phyloP scores from a whole-genome alignment of 306 rosid species.

The Arachis hypogaea region DNA sequence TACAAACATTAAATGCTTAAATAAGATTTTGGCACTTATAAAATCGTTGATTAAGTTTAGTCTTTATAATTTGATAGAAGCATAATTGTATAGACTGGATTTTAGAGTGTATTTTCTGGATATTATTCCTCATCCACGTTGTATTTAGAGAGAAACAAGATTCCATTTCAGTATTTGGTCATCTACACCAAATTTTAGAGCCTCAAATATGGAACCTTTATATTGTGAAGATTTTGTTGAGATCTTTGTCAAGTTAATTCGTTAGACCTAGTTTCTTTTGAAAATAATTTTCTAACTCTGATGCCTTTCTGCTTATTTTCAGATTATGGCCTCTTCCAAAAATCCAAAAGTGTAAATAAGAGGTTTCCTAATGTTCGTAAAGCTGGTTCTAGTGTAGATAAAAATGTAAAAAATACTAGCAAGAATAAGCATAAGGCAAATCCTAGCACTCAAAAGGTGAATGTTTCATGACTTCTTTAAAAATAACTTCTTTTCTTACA shows the following conservation, averaged over 20 bases:
- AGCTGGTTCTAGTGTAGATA: slow-evolving; percentile 58
- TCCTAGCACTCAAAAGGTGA: slow-evolving; percentile 54
- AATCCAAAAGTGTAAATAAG: slow-evolving; percentile 76
- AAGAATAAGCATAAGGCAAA: slow-evolving; percentile 68
- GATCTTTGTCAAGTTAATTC: neutral
- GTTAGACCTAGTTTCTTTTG: slow-evolving; percentile 23
- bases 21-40: neutral
- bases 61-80: too few relatives aligned
- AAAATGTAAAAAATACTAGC: slow-evolving; percentile 56
- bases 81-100: neutral
- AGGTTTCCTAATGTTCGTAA: slow-evolving; percentile 61
- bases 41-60: too few relatives aligned
- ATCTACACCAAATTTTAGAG: slow-evolving; percentile 28
- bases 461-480: slow-evolving; percentile 30
- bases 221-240: slow-evolving; percentile 7
- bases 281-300: slow-evolving; percentile 34
- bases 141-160: slow-evolving; percentile 28
- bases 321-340: slow-evolving; percentile 84
- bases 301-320: slow-evolving; percentile 46
- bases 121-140: slow-evolving; percentile 32
- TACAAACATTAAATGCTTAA: too few relatives aligned
- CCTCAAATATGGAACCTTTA: slow-evolving; percentile 33
- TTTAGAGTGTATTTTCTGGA: slow-evolving; percentile 33
- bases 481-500: neutral
- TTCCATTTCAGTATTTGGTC: slow-evolving; percentile 20